Conservation (phyloP, 176 grass and related monocot genomes). For the Elymus sibiricus region DNA sequence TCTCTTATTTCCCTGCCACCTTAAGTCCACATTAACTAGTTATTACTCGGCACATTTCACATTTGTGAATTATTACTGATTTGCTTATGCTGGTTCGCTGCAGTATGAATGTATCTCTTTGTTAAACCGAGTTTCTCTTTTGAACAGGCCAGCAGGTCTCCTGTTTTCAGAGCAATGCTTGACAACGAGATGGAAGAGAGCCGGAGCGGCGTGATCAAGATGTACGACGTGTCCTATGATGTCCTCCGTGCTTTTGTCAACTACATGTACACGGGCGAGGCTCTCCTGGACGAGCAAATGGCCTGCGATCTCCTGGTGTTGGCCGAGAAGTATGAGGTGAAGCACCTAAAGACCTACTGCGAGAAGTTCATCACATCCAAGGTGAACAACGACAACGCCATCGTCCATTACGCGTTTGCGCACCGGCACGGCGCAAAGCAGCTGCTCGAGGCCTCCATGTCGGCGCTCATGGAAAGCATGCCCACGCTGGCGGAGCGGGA, state of each 20-base stretch:
- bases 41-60: background rate
- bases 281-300: conserved; percentile 69
- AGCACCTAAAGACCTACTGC: conserved; percentile 75
- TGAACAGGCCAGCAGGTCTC: conserved; percentile 76
- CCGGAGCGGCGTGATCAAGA: conserved; percentile 85
- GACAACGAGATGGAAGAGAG: conserved; percentile 98
- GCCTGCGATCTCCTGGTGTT: conserved; percentile 77
- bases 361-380: conserved; percentile 91
- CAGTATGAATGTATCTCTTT: background rate
- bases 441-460: conserved; percentile 70
- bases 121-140: background rate
- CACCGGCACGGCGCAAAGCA: conserved; percentile 79
- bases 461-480: conserved; percentile 74
- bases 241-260: conserved; percentile 73
- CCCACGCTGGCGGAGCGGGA: conserved; percentile 56
- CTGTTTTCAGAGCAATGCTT: conserved; percentile 96
- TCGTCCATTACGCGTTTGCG: conserved; percentile 65
- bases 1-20: background rate
- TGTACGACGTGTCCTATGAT: conserved; percentile 68
- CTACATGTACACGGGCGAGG: conserved; percentile 82
- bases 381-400: conserved; percentile 79
- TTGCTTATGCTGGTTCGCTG: background rate
- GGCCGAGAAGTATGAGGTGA: conserved; percentile 92
- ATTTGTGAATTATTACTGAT: background rate
- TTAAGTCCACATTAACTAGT: background rate